phyloP scores from a whole-genome alignment of 768 basidiomycete species.

The Cystofilobasidium bisporidii region DNA sequence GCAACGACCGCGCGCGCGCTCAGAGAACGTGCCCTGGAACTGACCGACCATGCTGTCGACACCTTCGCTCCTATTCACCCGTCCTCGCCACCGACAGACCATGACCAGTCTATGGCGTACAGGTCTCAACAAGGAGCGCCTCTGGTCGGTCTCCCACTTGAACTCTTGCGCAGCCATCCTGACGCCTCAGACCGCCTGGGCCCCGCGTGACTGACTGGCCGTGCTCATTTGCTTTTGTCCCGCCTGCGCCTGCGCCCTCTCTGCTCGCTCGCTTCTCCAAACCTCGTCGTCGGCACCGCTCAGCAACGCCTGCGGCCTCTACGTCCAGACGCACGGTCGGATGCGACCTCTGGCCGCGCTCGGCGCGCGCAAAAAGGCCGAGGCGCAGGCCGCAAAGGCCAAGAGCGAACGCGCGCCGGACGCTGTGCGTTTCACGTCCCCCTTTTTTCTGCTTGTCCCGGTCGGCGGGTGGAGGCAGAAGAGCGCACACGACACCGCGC shows the following conservation, averaged over 20 bases:
- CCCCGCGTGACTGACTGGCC: neutral
- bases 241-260: neutral
- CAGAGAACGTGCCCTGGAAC: no score
- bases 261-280: neutral
- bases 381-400: neutral
- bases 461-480: no score
- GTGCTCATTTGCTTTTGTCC: neutral
- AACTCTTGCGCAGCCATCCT: neutral
- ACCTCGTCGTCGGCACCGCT: no score
- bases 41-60: no score
- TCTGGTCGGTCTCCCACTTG: constrained; percentile 13
- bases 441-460: neutral
- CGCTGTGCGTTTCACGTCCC: neutral
- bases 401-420: neutral
- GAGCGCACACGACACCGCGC: no score
- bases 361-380: constrained; percentile 25
- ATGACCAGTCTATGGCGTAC: constrained; percentile 19
- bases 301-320: constrained; percentile 27
- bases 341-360: constrained; percentile 24
- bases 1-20: no score
- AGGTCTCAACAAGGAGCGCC: constrained; percentile 24
- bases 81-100: no score
- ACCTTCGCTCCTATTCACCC: no score
- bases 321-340: constrained; percentile 25
- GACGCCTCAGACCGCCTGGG: neutral